These are phyloP conservation scores for Apiotrichum siamense DNA, from an alignment of 1,284 basidiomycete genomes.

Conservation along the genomic window DNA sequence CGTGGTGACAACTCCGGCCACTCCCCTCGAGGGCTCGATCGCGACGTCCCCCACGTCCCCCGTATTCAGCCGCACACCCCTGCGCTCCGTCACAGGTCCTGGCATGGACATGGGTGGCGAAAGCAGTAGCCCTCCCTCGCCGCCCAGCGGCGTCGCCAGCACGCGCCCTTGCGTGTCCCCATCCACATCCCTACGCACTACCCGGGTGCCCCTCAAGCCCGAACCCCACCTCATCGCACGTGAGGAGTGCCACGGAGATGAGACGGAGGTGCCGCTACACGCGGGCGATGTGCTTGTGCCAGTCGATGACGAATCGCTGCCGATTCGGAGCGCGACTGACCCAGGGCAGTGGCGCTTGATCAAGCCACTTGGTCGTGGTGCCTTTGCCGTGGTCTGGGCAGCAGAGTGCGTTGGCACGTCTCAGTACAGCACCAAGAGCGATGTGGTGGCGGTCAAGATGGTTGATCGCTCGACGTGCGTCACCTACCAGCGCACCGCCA, in stretches of 20 bases:
- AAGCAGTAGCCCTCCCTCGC: background rate
- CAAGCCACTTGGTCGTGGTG: slow-evolving; percentile 61
- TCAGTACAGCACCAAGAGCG: slow-evolving; percentile 12
- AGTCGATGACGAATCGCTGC: slow-evolving; percentile 10
- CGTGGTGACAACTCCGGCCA: slow-evolving; percentile 10
- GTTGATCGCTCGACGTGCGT: slow-evolving; percentile 58
- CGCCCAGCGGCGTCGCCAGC: background rate
- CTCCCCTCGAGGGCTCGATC: background rate
- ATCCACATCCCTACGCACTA: background rate
- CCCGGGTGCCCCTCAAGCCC: background rate
- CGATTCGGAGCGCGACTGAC: slow-evolving; percentile 6
- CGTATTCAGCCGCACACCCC: background rate
- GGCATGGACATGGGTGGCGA: background rate
- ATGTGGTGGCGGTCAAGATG: slow-evolving; percentile 68
- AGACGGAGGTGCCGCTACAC: slow-evolving; percentile 13
- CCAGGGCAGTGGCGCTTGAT: slow-evolving; percentile 49
- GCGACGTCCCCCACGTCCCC: slow-evolving; percentile 4
- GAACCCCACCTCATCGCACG: slow-evolving; percentile 3
- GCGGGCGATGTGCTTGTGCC: slow-evolving; percentile 24
- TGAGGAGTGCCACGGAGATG: slow-evolving; percentile 12
- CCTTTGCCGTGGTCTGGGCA: slow-evolving; percentile 72
- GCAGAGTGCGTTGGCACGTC: slow-evolving; percentile 50
- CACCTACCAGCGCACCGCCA: slow-evolving; percentile 63
- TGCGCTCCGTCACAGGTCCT: slow-evolving; percentile 13
- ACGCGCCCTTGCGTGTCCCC: background rate